Conservation (phyloP, 768 basidiomycete genomes). For the Pulveroboletus ravenelii region DNA sequence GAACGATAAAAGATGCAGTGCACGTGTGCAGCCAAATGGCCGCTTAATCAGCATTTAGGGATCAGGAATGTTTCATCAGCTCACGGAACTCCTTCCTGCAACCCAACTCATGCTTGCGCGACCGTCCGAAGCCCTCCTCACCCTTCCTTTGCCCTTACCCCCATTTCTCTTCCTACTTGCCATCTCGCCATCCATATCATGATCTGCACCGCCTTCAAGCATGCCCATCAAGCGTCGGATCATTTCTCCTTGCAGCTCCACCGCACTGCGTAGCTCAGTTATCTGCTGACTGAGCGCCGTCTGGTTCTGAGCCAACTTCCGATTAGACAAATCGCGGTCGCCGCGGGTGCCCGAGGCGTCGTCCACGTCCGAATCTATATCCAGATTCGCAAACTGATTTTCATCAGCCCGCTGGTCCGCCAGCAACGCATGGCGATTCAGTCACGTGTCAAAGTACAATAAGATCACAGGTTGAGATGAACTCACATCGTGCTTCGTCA, state of each 20-base stretch:
- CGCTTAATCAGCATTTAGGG: too few relatives aligned
- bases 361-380: constrained; percentile 1
- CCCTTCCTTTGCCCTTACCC: constrained; percentile 16
- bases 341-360: constrained; percentile 5
- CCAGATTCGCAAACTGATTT: neutral
- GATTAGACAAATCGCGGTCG: constrained; percentile 46
- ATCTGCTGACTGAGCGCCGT: constrained; percentile 65
- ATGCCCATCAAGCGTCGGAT: constrained; percentile 29
- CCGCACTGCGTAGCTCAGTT: constrained; percentile 45
- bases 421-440: neutral
- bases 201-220: constrained; percentile 9
- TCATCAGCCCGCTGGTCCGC: constrained; percentile 1
- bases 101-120: neutral
- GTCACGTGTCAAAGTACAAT: neutral
- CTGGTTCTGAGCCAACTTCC: constrained; percentile 63
- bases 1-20: too few relatives aligned
- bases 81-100: constrained; percentile 10
- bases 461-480: neutral
- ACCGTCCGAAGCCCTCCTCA: neutral
- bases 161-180: neutral
- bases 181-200: neutral
- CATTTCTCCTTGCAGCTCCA: constrained; percentile 58
- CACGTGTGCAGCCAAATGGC: too few relatives aligned
- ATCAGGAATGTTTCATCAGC: constrained; percentile 5
- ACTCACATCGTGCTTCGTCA: constrained; percentile 51